A percentile compares a stretch with the other conserved stretches of the same genome.
Evolutionary conservation across 805 yeast species (phyloP).

Genomic region (Pichia paraexigua): DNA sequence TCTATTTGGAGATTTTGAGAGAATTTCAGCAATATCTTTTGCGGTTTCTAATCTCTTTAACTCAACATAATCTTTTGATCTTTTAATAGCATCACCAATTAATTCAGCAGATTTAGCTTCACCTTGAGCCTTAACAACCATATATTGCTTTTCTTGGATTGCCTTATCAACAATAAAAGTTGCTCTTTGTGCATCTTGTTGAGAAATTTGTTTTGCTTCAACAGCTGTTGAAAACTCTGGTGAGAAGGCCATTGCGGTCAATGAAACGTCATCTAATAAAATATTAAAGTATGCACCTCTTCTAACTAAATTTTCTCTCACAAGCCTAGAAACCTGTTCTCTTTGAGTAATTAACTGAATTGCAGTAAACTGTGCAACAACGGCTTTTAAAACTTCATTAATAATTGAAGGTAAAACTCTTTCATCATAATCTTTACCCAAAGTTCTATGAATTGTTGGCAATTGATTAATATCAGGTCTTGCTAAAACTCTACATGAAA

Average conservation of each 20-base stretch:
- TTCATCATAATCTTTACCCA: slow-evolving; percentile 94
- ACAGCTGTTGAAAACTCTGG: slow-evolving; percentile 98
- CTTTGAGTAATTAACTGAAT: slow-evolving; percentile 98
- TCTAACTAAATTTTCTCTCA: slow-evolving; percentile 82
- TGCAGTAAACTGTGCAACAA: slow-evolving; percentile 97
- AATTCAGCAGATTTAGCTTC: slow-evolving; percentile 97
- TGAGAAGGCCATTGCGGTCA: slow-evolving; percentile 93
- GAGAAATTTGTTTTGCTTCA: slow-evolving; percentile 98
- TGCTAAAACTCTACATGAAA: slow-evolving; percentile 95
- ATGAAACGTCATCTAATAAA: slow-evolving; percentile 87
- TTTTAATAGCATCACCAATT: slow-evolving; percentile 98
- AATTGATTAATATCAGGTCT: slow-evolving; percentile 75
- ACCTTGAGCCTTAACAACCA: slow-evolving; percentile 96
- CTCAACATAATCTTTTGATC: slow-evolving; percentile 92
- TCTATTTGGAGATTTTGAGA: slow-evolving; percentile 83
- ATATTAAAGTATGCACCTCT: slow-evolving; percentile 89
- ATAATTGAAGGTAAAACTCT: slow-evolving; percentile 95
- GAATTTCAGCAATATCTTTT: slow-evolving; percentile 81
- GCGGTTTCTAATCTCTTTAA: slow-evolving; percentile 96
- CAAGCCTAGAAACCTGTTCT: slow-evolving; percentile 87
- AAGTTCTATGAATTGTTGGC: slow-evolving; percentile 82
- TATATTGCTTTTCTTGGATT: slow-evolving; percentile 93
- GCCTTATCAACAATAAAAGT: slow-evolving; percentile 97
- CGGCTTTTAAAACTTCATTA: slow-evolving; percentile 92
- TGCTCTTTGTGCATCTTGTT: slow-evolving; percentile 98